Base-by-base conservation (phyloP, 2,329 filamentous ascomycete species). In the Penicillium sp. region DNA sequence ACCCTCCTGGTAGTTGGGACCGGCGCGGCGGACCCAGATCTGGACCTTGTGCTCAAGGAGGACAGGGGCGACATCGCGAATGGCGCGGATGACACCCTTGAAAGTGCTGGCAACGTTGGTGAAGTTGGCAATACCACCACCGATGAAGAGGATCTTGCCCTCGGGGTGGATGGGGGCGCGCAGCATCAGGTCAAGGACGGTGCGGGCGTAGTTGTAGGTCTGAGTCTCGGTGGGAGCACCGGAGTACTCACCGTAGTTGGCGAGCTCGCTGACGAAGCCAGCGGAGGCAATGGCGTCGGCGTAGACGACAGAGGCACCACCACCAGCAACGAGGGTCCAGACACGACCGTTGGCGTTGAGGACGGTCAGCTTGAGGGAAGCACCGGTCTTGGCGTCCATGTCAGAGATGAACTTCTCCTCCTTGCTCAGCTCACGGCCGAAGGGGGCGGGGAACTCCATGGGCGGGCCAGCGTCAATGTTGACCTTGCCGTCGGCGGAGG, bases 61-160 rank as follows among this genome's bases (percentile, higher is more conserved):
- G 60, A 87, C 82, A 59, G 86, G 85, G 56, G 92, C 84, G 65
- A 93, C 91, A 78, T 97, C 94, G 63, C 93, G 87, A 62, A 99
- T 85, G 55, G 94, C 94, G 66, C 90, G 88, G 74, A 99, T 99
- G 76, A 99, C 93, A 81, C 94, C 94, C 85, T 99, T 99, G 88
- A 99, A 99, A 61, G 94, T 99, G 67, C 89, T 94, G 56, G 94
- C 94, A 50, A 99, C 94, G 80, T 97, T 99, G 83, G 94, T 99
- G 82, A 99, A 99, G 88, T 99, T 99, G 83, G 94, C 94, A 84
- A 99, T 99, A 84, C 94, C 94, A 81, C 94, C 94, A 76, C 94
- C 94, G 65, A 99, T 97, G 85, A 99, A 99, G 62, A 99, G 87
- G 49, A 99, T 90, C 85, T 97, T 99, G 81, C 94, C 94, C 70